Evolutionary conservation across 2,329 filamentous ascomycete genomes (phyloP).

Genomic region (Emmonsiellopsis sp.): DNA sequence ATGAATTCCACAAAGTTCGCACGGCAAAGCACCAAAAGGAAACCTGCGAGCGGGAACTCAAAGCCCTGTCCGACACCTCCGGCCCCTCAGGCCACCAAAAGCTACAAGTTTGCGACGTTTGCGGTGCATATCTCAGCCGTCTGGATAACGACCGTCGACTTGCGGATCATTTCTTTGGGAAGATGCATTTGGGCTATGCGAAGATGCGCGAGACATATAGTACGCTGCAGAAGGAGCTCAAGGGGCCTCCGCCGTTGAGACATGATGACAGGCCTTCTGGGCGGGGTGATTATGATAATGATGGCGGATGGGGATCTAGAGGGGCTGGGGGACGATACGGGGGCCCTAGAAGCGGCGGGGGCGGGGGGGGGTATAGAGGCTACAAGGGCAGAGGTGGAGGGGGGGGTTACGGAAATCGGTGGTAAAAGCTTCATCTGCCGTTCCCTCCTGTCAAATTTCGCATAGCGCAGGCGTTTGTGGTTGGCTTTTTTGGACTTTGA

Average conservation of each 20-base stretch:
- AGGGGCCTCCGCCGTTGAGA: slow-evolving; percentile 54
- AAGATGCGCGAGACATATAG: slow-evolving; percentile 96
- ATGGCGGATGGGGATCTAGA: slow-evolving; percentile 42
- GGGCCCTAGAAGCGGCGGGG: slow-evolving; percentile 24
- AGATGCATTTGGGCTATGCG: slow-evolving; percentile 97
- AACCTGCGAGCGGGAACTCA: slow-evolving; percentile 78
- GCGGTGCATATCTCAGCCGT: slow-evolving; percentile 83
- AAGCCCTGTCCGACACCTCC: slow-evolving; percentile 80
- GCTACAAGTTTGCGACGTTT: slow-evolving; percentile 96
- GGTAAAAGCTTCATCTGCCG: slow-evolving; percentile 8
- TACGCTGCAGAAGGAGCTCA: slow-evolving; percentile 75
- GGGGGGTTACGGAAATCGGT: slow-evolving; percentile 33
- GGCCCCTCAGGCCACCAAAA: slow-evolving; percentile 95
- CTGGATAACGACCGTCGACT: slow-evolving; percentile 89
- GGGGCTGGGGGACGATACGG: slow-evolving; percentile 41
- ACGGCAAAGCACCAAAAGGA: slow-evolving; percentile 71
- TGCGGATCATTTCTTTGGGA: slow-evolving; percentile 97
- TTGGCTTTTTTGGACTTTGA: neutral
- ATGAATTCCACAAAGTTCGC: slow-evolving; percentile 79
- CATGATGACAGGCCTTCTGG: slow-evolving; percentile 39
- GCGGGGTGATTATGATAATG: slow-evolving; percentile 40
- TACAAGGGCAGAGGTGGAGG: slow-evolving; percentile 32
- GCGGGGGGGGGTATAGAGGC: slow-evolving; percentile 40
- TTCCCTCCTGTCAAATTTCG: slow-evolving; percentile 17
- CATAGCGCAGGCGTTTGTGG: slow-evolving; percentile 35